These are phyloP conservation scores for Chimonanthus praecox DNA, from an alignment of 164 flowering plant genomes.

Conservation along the genomic window DNA sequence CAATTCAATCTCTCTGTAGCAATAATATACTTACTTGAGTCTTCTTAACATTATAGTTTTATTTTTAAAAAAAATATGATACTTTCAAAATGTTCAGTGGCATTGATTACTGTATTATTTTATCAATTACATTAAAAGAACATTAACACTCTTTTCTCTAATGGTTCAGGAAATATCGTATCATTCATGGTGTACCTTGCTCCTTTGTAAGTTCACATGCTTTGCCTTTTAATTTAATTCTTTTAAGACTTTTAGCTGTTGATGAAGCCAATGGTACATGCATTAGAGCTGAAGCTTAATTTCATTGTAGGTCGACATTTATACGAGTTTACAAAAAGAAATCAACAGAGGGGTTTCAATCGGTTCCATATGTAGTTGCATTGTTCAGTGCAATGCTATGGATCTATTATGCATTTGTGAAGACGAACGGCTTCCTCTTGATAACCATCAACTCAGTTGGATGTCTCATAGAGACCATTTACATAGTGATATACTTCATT, in stretches of 20 bases:
- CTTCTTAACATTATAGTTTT: not conserved
- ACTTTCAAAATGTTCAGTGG: not conserved
- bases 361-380: conserved; percentile 49
- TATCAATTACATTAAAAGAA: too few relatives aligned
- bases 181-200: conserved; percentile 48
- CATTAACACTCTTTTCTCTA: not conserved
- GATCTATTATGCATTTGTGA: conserved; percentile 51
- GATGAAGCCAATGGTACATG: not conserved
- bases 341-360: conserved; percentile 52
- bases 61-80: not conserved
- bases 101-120: not conserved
- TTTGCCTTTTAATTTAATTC: not conserved
- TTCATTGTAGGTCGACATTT: conserved; percentile 49
- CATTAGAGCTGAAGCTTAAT: too few relatives aligned
- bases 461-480: conserved; percentile 33
- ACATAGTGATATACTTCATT: conserved; percentile 29
- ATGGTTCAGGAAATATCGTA: conserved; percentile 37
- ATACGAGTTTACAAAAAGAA: conserved; percentile 41
- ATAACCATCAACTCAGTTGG: conserved; percentile 48
- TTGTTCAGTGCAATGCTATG: conserved; percentile 57
- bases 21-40: not conserved
- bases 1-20: not conserved
- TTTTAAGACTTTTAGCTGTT: too few relatives aligned
- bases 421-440: conserved; percentile 33
- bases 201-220: conserved; percentile 36